Percentiles rank a stretch among this genome's conserved stretches.
These are phyloP conservation scores for Biscogniauxia marginata DNA, from an alignment of 2,329 filamentous ascomycete genomes.

Conservation along the genomic window DNA sequence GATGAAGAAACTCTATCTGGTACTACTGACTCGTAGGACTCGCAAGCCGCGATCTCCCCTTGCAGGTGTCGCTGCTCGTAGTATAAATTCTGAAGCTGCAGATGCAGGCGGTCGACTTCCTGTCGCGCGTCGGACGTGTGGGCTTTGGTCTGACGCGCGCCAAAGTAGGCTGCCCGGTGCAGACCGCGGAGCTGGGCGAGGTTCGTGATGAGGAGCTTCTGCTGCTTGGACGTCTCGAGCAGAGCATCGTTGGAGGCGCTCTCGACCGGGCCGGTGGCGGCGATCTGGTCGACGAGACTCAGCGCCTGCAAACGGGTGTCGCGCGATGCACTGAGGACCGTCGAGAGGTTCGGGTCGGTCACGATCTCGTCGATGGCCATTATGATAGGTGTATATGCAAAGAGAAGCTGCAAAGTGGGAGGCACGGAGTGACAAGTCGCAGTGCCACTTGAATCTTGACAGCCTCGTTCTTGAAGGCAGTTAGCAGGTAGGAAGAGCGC, in stretches of 20 bases:
- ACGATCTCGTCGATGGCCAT: slow-evolving; percentile 61
- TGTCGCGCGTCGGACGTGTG: slow-evolving; percentile 83
- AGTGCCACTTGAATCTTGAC: not conserved
- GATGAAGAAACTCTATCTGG: slow-evolving; percentile 4
- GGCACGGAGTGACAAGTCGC: too few relatives aligned
- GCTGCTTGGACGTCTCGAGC: slow-evolving; percentile 67
- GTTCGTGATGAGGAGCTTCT: slow-evolving; percentile 77
- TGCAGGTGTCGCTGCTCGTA: slow-evolving; percentile 92
- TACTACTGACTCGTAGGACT: slow-evolving; percentile 85
- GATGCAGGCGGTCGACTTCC: slow-evolving; percentile 86
- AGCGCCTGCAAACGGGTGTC: slow-evolving; percentile 72
- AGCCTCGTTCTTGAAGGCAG: not conserved
- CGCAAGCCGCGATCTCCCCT: slow-evolving; percentile 86
- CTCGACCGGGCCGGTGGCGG: slow-evolving; percentile 44
- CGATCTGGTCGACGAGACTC: slow-evolving; percentile 56
- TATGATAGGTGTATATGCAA: slow-evolving; percentile 1
- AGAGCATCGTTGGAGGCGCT: slow-evolving; percentile 47
- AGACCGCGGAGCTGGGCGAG: slow-evolving; percentile 78
- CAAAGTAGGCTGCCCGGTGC: slow-evolving; percentile 78
- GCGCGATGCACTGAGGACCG: slow-evolving; percentile 70
- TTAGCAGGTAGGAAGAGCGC: not conserved
- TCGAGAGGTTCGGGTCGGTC: slow-evolving; percentile 62
- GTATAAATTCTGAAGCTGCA: slow-evolving; percentile 92
- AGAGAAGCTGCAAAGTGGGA: too few relatives aligned
- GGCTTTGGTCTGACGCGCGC: slow-evolving; percentile 81